Evolutionary conservation across 225 moss, liverwort and hornwort species (phyloP).

Genomic region (Marchantia polymorpha): DNA sequence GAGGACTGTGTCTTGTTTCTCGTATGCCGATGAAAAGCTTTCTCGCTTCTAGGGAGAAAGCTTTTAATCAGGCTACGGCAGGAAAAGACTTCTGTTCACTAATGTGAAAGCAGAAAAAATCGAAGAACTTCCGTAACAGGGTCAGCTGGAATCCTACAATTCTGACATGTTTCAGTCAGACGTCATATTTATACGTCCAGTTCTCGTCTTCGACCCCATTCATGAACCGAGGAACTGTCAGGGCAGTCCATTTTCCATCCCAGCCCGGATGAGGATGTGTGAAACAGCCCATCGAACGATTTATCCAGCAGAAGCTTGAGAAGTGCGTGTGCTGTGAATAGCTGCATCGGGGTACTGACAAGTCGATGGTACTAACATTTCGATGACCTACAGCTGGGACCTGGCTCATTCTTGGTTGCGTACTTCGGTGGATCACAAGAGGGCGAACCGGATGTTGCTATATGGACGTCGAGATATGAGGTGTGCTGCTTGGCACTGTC

Average conservation of each 20-base stretch:
- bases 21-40: too few species aligned
- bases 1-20: too few species aligned
- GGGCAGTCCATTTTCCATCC: not conserved
- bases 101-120: not conserved
- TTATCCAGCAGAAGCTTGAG: not conserved
- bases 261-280: not conserved
- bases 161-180: too few species aligned
- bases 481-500: conserved; percentile 23
- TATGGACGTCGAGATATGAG: conserved; percentile 71
- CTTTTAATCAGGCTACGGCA: too few species aligned
- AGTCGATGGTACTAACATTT: not conserved
- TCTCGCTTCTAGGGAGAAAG: too few species aligned
- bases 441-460: conserved; percentile 66
- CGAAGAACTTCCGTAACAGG: too few species aligned
- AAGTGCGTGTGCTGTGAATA: not conserved
- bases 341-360: conserved; percentile 2
- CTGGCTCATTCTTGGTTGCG: conserved; percentile 61
- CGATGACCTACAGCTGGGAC: conserved; percentile 36
- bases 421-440: conserved; percentile 76
- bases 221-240: not conserved
- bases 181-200: too few species aligned
- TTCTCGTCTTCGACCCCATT: too few species aligned
- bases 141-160: too few species aligned
- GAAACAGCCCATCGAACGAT: not conserved
- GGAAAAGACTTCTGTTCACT: too few species aligned